Evolutionary conservation across 768 basidiomycete species (phyloP).

Genomic region (Leucogyrophana mollusca): DNA sequence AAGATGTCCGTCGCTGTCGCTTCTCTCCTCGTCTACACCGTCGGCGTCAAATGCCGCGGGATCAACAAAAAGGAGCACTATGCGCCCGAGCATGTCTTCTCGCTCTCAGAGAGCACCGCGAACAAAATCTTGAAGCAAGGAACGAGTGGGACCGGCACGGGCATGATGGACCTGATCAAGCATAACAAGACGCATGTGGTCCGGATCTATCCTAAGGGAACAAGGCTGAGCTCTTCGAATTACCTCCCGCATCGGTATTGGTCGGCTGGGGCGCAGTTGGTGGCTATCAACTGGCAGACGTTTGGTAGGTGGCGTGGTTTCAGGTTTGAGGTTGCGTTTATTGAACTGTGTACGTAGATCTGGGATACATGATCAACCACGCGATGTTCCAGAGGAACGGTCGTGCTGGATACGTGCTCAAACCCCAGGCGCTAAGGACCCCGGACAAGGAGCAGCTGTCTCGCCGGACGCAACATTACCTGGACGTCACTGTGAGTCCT

Average conservation of each 20-base stretch:
- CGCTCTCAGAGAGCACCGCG: constrained; percentile 81
- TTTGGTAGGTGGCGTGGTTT: constrained; percentile 56
- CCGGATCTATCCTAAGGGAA: constrained; percentile 84
- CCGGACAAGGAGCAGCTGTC: constrained; percentile 57
- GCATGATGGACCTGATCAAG: constrained; percentile 73
- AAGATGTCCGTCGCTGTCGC: constrained; percentile 78
- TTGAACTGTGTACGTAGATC: constrained; percentile 46
- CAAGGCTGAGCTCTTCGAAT: constrained; percentile 78
- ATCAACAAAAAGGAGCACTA: constrained; percentile 86
- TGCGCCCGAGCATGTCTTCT: constrained; percentile 87
- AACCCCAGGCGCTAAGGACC: constrained; percentile 74
- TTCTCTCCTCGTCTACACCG: constrained; percentile 85
- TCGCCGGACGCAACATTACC: constrained; percentile 52
- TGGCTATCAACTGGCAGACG: constrained; percentile 98
- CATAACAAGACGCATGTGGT: constrained; percentile 85
- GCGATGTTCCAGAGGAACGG: constrained; percentile 95
- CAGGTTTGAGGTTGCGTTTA: not conserved
- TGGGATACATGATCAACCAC: constrained; percentile 89
- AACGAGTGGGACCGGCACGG: constrained; percentile 7
- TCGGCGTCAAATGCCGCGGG: constrained; percentile 92
- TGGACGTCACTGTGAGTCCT: constrained; percentile 60
- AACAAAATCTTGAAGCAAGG: constrained; percentile 69
- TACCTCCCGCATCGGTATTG: constrained; percentile 89
- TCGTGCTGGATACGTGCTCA: constrained; percentile 86
- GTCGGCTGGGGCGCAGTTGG: constrained; percentile 85